These are phyloP conservation scores for Huntiella decipiens DNA, from an alignment of 2,329 filamentous ascomycete genomes.

Conservation along the genomic window DNA sequence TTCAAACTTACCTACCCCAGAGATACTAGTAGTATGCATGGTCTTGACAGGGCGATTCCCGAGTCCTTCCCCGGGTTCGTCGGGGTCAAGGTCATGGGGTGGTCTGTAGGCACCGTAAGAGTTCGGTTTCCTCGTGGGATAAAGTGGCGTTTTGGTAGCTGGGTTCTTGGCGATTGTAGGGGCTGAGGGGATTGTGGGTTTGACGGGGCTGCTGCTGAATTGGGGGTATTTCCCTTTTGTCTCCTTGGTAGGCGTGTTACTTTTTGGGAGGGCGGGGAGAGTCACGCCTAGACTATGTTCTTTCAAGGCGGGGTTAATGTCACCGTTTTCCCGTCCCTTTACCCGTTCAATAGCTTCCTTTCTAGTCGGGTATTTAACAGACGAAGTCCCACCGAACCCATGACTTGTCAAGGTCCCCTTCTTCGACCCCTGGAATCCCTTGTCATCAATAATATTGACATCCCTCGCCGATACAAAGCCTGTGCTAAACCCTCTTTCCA, in stretches of 20 bases:
- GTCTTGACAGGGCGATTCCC: slow-evolving; percentile 21
- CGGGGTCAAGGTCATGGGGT: neutral
- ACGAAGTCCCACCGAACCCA: neutral
- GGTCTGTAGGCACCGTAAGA: neutral
- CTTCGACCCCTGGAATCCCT: neutral
- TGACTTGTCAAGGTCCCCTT: neutral
- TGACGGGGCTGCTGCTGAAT: slow-evolving; percentile 38
- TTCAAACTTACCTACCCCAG: slow-evolving; percentile 22
- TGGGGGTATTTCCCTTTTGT: slow-evolving; percentile 28
- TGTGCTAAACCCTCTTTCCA: slow-evolving; percentile 44
- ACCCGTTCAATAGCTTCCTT: too few relatives aligned
- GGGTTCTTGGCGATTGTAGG: too few relatives aligned
- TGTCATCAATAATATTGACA: neutral
- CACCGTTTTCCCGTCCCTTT: slow-evolving; percentile 3
- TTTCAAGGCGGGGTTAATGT: slow-evolving; percentile 17
- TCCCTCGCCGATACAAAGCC: slow-evolving; percentile 41
- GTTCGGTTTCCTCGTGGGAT: neutral
- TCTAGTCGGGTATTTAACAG: neutral
- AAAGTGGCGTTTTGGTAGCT: neutral
- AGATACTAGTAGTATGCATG: slow-evolving; percentile 35
- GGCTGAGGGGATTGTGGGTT: slow-evolving; percentile 14
- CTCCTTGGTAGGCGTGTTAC: slow-evolving; percentile 3
- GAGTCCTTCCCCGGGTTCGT: slow-evolving; percentile 16
- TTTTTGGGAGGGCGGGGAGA: neutral
- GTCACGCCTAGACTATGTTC: slow-evolving; percentile 24